Percentiles rank a stretch among this genome's conserved stretches.
phyloP scores from a whole-genome alignment of 805 yeast genomes.

The Candida sonorensis region DNA sequence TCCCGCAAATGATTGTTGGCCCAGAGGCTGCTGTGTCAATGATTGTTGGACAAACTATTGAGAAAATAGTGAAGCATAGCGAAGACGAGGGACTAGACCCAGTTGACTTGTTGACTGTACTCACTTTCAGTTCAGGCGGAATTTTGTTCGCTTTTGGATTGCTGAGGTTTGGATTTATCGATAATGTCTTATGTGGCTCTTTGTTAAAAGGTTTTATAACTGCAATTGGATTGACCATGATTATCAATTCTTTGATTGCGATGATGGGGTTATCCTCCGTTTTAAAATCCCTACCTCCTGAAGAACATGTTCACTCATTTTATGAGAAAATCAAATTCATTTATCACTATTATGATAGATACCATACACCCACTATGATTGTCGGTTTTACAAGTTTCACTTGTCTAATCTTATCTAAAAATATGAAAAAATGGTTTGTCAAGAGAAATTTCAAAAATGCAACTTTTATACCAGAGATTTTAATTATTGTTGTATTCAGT shows the following conservation, averaged over 20 bases:
- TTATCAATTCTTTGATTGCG: slow-evolving; percentile 65
- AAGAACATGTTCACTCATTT: slow-evolving; percentile 58
- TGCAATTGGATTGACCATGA: slow-evolving; percentile 81
- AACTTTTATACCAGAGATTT: slow-evolving; percentile 77
- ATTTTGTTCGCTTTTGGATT: slow-evolving; percentile 67
- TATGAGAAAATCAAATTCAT: slow-evolving; percentile 61
- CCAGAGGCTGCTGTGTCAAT: slow-evolving; percentile 87
- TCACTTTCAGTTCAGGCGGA: slow-evolving; percentile 73
- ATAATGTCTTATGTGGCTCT: slow-evolving; percentile 71
- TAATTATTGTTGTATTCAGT: slow-evolving; percentile 60
- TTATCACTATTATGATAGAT: slow-evolving; percentile 35
- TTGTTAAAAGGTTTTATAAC: slow-evolving; percentile 76
- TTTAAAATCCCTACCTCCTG: slow-evolving; percentile 37
- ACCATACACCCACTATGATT: slow-evolving; percentile 53
- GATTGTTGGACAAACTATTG: slow-evolving; percentile 74
- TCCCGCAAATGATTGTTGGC: slow-evolving; percentile 85
- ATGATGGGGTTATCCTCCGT: slow-evolving; percentile 59
- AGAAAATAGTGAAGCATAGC: slow-evolving; percentile 41
- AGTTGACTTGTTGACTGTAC: slow-evolving; percentile 54
- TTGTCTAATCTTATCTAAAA: slow-evolving; percentile 35
- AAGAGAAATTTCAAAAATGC: slow-evolving; percentile 32
- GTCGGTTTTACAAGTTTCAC: slow-evolving; percentile 51
- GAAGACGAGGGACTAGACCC: slow-evolving; percentile 32
- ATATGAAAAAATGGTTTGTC: slow-evolving; percentile 32
- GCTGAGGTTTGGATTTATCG: slow-evolving; percentile 79